A percentile compares a stretch with the other conserved stretches of the same genome.
These are phyloP conservation scores for Rhinocladiella similis DNA, from an alignment of 2,329 filamentous ascomycete species.

Conservation along the genomic window DNA sequence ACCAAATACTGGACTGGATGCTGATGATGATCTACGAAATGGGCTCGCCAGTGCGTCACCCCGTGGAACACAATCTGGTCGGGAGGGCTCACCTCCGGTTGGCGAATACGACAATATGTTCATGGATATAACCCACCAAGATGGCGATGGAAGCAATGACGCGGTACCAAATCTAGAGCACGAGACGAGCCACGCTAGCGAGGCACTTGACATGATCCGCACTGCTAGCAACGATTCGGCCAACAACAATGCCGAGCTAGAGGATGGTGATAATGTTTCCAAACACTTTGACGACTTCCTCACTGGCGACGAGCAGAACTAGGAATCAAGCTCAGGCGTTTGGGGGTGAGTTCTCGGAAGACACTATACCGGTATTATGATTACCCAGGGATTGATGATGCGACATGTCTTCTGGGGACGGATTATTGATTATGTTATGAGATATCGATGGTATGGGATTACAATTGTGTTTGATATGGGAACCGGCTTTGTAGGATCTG, in stretches of 20 bases:
- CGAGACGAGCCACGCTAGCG: constrained; percentile 48
- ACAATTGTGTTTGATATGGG: background rate
- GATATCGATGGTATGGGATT: background rate
- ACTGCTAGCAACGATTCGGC: constrained; percentile 27
- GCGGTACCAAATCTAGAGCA: constrained; percentile 26
- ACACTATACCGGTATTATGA: background rate
- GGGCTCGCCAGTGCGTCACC: constrained; percentile 35
- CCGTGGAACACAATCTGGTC: constrained; percentile 35
- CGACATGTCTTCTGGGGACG: background rate
- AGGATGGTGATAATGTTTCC: constrained; percentile 25
- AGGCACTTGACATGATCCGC: constrained; percentile 42
- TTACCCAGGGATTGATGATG: background rate
- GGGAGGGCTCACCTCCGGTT: constrained; percentile 34
- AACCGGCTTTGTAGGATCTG: no score
- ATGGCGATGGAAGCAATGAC: constrained; percentile 32
- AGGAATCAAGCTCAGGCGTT: background rate
- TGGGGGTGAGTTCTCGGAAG: background rate
- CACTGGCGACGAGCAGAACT: constrained; percentile 21
- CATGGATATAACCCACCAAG: constrained; percentile 48
- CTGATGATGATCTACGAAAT: constrained; percentile 28
- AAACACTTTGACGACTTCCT: constrained; percentile 33
- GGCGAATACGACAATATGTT: constrained; percentile 43
- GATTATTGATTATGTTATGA: background rate
- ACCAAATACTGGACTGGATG: constrained; percentile 29
- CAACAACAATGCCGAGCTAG: constrained; percentile 30